A percentile compares a stretch with the other conserved stretches of the same genome.
phyloP scores from a whole-genome alignment of 164 flowering plant genomes.

The Cinnamomum chago region DNA sequence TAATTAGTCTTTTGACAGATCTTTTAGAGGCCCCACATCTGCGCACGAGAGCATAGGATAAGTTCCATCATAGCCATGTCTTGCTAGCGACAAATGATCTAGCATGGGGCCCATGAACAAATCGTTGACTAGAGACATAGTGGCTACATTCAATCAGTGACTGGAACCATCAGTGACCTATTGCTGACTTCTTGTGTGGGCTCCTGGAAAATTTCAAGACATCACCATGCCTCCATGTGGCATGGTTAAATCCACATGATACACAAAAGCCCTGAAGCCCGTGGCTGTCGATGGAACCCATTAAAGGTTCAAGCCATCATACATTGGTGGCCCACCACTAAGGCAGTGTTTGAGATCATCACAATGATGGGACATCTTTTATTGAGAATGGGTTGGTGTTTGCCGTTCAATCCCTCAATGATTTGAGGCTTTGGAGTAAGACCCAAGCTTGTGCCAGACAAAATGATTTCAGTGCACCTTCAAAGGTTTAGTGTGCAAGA shows the following conservation, averaged over 20 bases:
- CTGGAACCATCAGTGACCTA: not conserved
- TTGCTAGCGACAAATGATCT: not conserved
- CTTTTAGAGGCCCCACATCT: not conserved
- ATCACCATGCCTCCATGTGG: not conserved
- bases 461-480: slow-evolving; percentile 31
- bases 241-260: slow-evolving; percentile 1
- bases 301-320: slow-evolving; percentile 3
- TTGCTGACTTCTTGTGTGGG: not conserved
- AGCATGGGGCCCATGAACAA: not conserved
- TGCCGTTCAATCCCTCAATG: slow-evolving; percentile 16
- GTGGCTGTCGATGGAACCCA: not conserved
- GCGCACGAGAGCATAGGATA: not conserved
- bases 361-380: slow-evolving; percentile 18
- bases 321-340: slow-evolving; percentile 19
- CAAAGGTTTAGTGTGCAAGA: not conserved
- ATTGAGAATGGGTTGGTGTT: slow-evolving; percentile 21
- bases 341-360: slow-evolving; percentile 24
- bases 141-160: not conserved
- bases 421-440: not conserved
- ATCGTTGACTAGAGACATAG: not conserved
- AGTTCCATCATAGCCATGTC: not conserved
- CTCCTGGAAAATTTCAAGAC: not conserved
- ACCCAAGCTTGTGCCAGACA: slow-evolving; percentile 27
- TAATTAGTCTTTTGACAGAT: not conserved
- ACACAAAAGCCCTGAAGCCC: not conserved